Conservation (phyloP, 805 yeast species). For the Kodamaea leandrae region DNA sequence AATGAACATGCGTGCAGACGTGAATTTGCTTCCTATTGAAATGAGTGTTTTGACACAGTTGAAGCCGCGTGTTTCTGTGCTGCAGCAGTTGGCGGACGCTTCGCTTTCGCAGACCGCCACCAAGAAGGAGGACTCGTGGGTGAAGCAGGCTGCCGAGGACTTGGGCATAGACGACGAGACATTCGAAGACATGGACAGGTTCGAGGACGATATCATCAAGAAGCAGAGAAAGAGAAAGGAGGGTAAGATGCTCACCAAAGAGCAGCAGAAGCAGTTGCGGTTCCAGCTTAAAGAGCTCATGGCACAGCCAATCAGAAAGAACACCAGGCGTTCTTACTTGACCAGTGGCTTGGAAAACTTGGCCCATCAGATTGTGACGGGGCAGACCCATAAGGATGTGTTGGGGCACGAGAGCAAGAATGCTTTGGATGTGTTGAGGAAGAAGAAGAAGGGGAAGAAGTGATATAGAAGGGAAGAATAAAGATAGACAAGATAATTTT, state of each 20-base stretch:
- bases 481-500: no score
- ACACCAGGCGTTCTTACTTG: constrained; percentile 66
- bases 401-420: constrained; percentile 67
- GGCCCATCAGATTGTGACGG: constrained; percentile 69
- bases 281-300: constrained; percentile 55
- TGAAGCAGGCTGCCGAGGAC: constrained; percentile 88
- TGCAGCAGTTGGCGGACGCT: constrained; percentile 74
- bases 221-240: constrained; percentile 57
- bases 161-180: constrained; percentile 70
- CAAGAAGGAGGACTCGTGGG: constrained; percentile 74
- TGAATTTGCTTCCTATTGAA: constrained; percentile 74
- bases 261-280: constrained; percentile 45
- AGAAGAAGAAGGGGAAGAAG: constrained; percentile 8
- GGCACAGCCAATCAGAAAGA: constrained; percentile 54
- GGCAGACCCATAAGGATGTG: constrained; percentile 59
- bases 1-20: constrained; percentile 44
- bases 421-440: constrained; percentile 60
- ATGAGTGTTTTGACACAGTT: constrained; percentile 68
- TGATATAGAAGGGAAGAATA: no score
- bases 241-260: constrained; percentile 42
- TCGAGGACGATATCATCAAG: constrained; percentile 63
- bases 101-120: constrained; percentile 57
- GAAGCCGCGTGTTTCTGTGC: constrained; percentile 62
- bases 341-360: constrained; percentile 77
- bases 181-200: constrained; percentile 44